phyloP scores from a whole-genome alignment of 306 rosid species.

The Canavalia ensiformis region DNA sequence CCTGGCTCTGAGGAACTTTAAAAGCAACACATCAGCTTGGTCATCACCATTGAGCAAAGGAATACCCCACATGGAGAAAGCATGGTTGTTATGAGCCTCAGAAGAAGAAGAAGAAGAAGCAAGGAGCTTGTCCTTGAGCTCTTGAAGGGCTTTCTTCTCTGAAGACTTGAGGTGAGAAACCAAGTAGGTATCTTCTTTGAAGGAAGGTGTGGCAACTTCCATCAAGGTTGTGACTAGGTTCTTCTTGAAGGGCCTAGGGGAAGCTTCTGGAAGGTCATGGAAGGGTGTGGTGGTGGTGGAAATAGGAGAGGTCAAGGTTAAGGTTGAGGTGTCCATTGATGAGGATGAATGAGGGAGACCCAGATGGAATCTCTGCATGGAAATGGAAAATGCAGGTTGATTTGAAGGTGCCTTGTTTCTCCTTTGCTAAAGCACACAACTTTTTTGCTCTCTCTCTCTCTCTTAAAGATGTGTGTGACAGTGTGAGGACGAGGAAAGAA shows the following conservation, averaged over 20 bases:
- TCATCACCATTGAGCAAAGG: conserved; percentile 63
- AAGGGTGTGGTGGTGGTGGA: conserved; percentile 52
- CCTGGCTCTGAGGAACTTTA: conserved; percentile 82
- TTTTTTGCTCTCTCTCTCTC: not conserved
- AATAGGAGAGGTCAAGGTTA: conserved; percentile 48
- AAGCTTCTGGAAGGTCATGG: conserved; percentile 56
- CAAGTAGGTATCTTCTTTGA: conserved; percentile 80
- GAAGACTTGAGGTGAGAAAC: conserved; percentile 70
- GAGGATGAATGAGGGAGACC: conserved; percentile 40
- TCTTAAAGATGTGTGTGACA: not conserved
- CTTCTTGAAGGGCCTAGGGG: conserved; percentile 67
- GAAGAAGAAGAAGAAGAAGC: conserved; percentile 25
- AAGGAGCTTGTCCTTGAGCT: conserved; percentile 64
- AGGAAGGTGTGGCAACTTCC: conserved; percentile 67
- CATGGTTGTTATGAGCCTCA: not conserved
- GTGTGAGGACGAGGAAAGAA: not conserved
- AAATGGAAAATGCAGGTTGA: conserved; percentile 15
- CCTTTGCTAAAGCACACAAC: conserved; percentile 11
- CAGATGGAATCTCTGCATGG: conserved; percentile 49
- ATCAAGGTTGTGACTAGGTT: conserved; percentile 66
- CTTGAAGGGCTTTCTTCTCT: conserved; percentile 72
- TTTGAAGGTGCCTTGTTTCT: conserved; percentile 5
- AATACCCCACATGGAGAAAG: conserved; percentile 73
- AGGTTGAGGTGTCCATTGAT: conserved; percentile 55
- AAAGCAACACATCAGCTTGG: conserved; percentile 69